These are phyloP conservation scores for Xylariales sp. DNA, from an alignment of 2,329 filamentous ascomycete genomes.

Conservation along the genomic window DNA sequence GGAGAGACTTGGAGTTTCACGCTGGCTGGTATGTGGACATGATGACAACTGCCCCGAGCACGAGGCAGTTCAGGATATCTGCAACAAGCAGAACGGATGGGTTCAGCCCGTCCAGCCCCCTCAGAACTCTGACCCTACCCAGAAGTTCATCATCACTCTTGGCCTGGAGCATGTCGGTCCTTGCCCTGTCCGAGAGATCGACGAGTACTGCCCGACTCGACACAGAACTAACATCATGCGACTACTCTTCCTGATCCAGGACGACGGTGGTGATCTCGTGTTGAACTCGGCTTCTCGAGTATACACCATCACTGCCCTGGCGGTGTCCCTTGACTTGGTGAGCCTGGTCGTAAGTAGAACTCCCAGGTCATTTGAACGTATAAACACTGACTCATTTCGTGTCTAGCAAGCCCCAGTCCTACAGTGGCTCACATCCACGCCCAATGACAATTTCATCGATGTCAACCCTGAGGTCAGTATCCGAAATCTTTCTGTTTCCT, in stretches of 20 bases:
- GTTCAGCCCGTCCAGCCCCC: conserved; percentile 6
- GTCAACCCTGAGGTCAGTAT: conserved; percentile 60
- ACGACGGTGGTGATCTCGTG: conserved; percentile 48
- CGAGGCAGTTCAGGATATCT: conserved; percentile 14
- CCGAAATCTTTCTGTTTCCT: too few species aligned
- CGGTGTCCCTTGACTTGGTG: conserved; percentile 52
- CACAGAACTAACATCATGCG: conserved; percentile 61
- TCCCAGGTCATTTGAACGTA: neutral
- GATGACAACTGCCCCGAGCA: conserved; percentile 36
- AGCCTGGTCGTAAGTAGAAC: conserved; percentile 33
- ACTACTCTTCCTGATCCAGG: conserved; percentile 52
- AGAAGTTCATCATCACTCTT: conserved; percentile 12
- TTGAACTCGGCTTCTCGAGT: conserved; percentile 62
- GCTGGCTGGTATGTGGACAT: conserved; percentile 38
- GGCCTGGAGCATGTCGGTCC: conserved; percentile 14
- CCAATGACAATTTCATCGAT: conserved; percentile 57
- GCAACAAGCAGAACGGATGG: neutral
- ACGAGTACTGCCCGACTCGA: conserved; percentile 60
- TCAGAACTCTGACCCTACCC: neutral
- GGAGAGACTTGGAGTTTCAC: conserved; percentile 32
- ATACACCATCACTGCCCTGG: conserved; percentile 62
- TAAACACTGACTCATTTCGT: conserved; percentile 12
- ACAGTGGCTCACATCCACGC: conserved; percentile 52
- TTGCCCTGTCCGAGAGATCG: conserved; percentile 28
- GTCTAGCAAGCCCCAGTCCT: conserved; percentile 41